Base-by-base conservation (phyloP, 164 flowering plant species). In the Aristolochia fimbriata region DNA sequence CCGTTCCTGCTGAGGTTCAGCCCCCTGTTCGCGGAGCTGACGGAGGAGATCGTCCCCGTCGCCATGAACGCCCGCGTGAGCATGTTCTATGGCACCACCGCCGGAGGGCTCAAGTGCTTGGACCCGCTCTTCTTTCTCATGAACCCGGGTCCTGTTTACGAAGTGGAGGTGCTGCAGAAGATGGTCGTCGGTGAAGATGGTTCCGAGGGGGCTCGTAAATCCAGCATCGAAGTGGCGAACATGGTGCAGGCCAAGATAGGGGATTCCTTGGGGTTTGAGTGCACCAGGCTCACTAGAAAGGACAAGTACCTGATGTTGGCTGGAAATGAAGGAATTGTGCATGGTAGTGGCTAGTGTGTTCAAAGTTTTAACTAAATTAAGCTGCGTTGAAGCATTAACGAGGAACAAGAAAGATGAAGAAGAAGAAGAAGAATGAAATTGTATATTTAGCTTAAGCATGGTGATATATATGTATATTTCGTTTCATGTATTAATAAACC, bases 291-390 rank as follows among this genome's bases (percentile, higher is more conserved):
- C 55, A 86, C 88, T 0, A 77, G 92, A 68, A 81, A 75, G 64
- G 88, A 83, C 51, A 86, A 86, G 71, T 86, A 86, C 55, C 62
- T 70, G 53, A 70, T 73, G 53, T 72, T 86, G 14, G 87, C 83
- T 0, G 88, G 87, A 1, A 83, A 78, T 1, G 85, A 83, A 20
- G 88, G 88, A 4, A 54, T 64, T 16, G 73, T 73, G 30, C 3
- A 27, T 52, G 11, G 33, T 15, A 50, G 3, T 3, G 19, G 52
- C n/a, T 49, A 49, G 8, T 37, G 52, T 4, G 52, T 20, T 49
- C 22, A 17, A 49, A 49, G 30, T 27, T n/a, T n/a, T 27, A 27
- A 49, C 2, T 49, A 8, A 20, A 17, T 17, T 4, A 49, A 49
- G 52, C 14, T 17, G 6, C 12, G 52, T 49, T 12, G 5, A 27